Base-by-base conservation (phyloP, 129 eudicot species). In the Ambrosia artemisiifolia region DNA sequence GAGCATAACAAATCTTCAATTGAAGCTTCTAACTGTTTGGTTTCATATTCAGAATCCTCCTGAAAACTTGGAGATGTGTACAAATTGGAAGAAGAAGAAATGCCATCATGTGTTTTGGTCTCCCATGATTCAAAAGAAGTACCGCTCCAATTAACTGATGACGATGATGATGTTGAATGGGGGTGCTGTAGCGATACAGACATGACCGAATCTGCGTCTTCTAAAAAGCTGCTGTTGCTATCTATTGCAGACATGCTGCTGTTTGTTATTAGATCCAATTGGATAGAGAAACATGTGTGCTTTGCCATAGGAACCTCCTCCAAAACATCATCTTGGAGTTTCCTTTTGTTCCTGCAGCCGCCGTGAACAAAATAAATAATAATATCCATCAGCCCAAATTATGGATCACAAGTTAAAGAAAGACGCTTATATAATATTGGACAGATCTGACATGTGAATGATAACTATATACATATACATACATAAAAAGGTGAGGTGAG, bases 291-390 rank as follows among this genome's bases (percentile, higher is more conserved):
- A 48, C 89, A 83, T 6, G 36, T 48, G n/a, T 90, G 87, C 80
- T 90, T 90, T 64, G 87, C 67, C 30, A 73, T 68, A 30, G 82
- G 94, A 42, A 81, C 10, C 44, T 40, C 64, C 28, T 64, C 82
- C 57, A 66, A 56, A 32, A 56, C 49, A 70, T 81, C 91, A 33
- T 78, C 79, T 66, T 73, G 72, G 38, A 81, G 66, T 78, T 87
- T 90, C 64, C 96, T 79, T 80, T 82, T 83, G 73, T 70, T 81
- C 75, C 80, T 67, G 84, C 67, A 24, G 28, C 28, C n/a, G n/a
- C n/a, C n/a, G n/a, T n/a, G n/a, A 24, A 24, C 28, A 24, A 24
- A 24, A 24, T 24, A 0, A 24, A 24, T 24, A 24, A 24, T 24
- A 24, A 24, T 24, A 24, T 24, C 28, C 28, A 24, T 24, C 28